Conservation (phyloP, 2,329 filamentous ascomycete genomes). For the Beauveria bassiana region DNA sequence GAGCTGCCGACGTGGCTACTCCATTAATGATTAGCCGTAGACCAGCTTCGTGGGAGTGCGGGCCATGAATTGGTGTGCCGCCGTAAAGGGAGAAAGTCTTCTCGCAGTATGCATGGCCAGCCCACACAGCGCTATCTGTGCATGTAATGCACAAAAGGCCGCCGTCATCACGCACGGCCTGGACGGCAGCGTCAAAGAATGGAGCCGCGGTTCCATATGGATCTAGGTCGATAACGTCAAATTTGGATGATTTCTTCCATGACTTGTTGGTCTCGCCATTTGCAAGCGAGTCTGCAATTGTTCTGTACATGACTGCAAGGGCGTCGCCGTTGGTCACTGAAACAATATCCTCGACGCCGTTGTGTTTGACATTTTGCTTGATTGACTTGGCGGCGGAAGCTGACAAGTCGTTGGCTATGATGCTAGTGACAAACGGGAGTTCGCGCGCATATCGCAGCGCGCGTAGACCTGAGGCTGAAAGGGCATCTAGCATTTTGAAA, state of each 20-base stretch:
- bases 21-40: slow-evolving; percentile 78
- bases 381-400: slow-evolving; percentile 71
- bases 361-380: slow-evolving; percentile 76
- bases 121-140: slow-evolving; percentile 92
- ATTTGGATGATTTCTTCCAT: slow-evolving; percentile 43
- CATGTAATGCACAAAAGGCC: slow-evolving; percentile 92
- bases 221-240: slow-evolving; percentile 93
- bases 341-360: slow-evolving; percentile 64
- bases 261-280: slow-evolving; percentile 31
- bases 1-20: slow-evolving; percentile 70
- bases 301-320: slow-evolving; percentile 81
- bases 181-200: slow-evolving; percentile 85
- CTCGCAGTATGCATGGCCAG: slow-evolving; percentile 87
- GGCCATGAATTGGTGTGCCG: slow-evolving; percentile 76
- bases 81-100: slow-evolving; percentile 94
- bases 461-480: slow-evolving; percentile 87
- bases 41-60: slow-evolving; percentile 81
- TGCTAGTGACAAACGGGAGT: slow-evolving; percentile 70
- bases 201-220: slow-evolving; percentile 90
- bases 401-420: slow-evolving; percentile 88
- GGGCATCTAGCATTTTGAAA: slow-evolving; percentile 86
- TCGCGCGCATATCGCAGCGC: slow-evolving; percentile 89
- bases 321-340: slow-evolving; percentile 73
- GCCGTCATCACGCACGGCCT: slow-evolving; percentile 74
- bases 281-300: slow-evolving; percentile 47